Base-by-base conservation (phyloP, 768 basidiomycete genomes). In the Boletus rex-veris region DNA sequence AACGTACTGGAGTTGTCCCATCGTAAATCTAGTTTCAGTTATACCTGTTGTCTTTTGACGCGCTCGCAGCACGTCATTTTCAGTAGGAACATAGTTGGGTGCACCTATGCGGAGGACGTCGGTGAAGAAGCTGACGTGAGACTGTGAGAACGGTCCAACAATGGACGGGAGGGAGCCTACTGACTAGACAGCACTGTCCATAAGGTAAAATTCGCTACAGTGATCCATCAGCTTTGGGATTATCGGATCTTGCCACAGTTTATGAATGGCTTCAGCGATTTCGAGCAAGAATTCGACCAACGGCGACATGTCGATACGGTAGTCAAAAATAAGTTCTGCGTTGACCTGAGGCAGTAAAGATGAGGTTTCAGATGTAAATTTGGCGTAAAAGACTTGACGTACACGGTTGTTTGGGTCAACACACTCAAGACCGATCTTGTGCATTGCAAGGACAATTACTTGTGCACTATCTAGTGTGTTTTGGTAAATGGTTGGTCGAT, bases 381-480 rank as follows among this genome's bases (percentile, higher is more conserved):
- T 5, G 9, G 1, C 0, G 8, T 3, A 3, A 2, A n/a, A 1
- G 38, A 3, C n/a, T 0, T 3, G 46, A 50, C 60, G n/a, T n/a
- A 71, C 75, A 44, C 87, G 74, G 67, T 93, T 95, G 15, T 74
- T 65, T 12, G 83, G 77, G 37, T 84, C 79, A 5, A 78, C 77
- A 33, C 88, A 91, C 58, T 94, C 89, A 19, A 92, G 76, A 35
- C 86, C 86, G 51, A 92, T 81, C 75, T 92, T 92, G 56, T 88
- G 80, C 84, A 96, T 88, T 31, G 90, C 92, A 37, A 85, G 75
- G 31, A 96, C 81, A 61, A 97, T 80, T 6, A 86, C 86, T 61
- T 95, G 90, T 0, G 90, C 93, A 6, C 86, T 90, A 59, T 98
- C 95, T 56, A 96, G 76, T 5, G 95, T 84, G 68, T 96, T 90